A percentile compares a stretch with the other conserved stretches of the same genome.
Evolutionary conservation across 495 filamentous ascomycete genomes (phyloP).

Genomic region (Podospora didyma): DNA sequence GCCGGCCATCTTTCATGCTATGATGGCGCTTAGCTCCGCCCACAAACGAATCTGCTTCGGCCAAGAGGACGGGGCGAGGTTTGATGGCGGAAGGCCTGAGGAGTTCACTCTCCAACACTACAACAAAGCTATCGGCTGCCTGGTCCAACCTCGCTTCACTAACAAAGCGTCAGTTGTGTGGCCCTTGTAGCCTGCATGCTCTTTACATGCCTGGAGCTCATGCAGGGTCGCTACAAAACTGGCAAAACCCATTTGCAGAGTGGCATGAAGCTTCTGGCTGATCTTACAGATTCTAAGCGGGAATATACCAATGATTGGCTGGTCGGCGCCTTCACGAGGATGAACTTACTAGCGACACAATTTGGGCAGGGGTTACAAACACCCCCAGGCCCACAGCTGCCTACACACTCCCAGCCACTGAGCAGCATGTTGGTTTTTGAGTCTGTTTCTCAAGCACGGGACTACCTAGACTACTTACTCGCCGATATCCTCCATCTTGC

Average conservation of each 20-base stretch:
- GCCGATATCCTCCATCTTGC: background rate
- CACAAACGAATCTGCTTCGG: background rate
- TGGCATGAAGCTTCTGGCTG: slow-evolving; percentile 1
- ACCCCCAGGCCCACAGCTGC: no score
- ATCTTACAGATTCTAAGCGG: background rate
- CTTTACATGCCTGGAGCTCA: slow-evolving; percentile 1
- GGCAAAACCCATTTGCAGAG: background rate
- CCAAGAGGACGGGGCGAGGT: background rate
- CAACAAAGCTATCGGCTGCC: slow-evolving; percentile 39
- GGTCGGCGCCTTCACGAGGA: background rate
- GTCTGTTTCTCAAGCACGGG: background rate
- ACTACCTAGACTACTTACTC: background rate
- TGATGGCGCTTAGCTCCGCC: slow-evolving; percentile 37
- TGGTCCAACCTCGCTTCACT: slow-evolving; percentile 26
- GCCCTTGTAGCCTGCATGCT: slow-evolving; percentile 1
- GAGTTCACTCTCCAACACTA: slow-evolving; percentile 42
- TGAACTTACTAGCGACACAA: background rate
- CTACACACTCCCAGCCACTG: background rate
- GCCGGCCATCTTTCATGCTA: slow-evolving; percentile 49
- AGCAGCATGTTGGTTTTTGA: background rate
- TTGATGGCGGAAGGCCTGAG: slow-evolving; percentile 11
- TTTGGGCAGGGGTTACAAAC: background rate
- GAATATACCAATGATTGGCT: background rate
- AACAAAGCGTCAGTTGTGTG: background rate
- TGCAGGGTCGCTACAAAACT: background rate